Evolutionary conservation across 768 basidiomycete species (phyloP).

Genomic region (Podaxis rugospora): DNA sequence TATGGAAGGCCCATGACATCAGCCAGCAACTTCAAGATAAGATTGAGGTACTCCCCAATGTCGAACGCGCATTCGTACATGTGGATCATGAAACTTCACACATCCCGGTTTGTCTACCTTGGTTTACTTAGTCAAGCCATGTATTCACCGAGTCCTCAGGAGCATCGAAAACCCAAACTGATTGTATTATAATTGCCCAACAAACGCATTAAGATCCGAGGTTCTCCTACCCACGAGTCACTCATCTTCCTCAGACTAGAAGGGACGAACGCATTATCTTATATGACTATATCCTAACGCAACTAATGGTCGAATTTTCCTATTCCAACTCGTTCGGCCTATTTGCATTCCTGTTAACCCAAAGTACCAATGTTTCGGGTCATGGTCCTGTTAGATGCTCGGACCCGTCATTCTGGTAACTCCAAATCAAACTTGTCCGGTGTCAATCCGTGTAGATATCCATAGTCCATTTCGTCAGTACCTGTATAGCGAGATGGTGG

Average conservation of each 20-base stretch:
- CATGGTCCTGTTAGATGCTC: neutral
- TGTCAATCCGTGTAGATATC: neutral
- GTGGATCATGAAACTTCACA: conserved; percentile 95
- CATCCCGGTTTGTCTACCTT: conserved; percentile 33
- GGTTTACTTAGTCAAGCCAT: neutral
- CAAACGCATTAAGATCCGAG: too few relatives aligned
- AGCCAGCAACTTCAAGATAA: conserved; percentile 85
- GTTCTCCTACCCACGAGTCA: neutral
- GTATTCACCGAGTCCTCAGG: conserved; percentile 24
- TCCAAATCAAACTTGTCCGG: neutral
- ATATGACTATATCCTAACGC: neutral
- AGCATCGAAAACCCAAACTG: conserved; percentile 42
- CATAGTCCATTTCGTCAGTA: neutral
- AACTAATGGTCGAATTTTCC: neutral
- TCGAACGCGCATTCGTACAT: conserved; percentile 92
- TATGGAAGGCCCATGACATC: conserved; percentile 86
- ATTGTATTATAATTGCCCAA: conserved; percentile 15
- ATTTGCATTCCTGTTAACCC: neutral
- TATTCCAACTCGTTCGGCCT: neutral
- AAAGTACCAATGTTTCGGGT: conserved; percentile 3
- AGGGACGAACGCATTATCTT: neutral
- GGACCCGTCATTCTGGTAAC: conserved; percentile 9
- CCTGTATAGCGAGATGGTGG: neutral
- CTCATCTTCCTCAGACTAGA: neutral
- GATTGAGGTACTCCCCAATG: conserved; percentile 84